Evolutionary conservation across 2,329 filamentous ascomycete species (phyloP), one percentile per base, ranked within the genome.

Genomic region (Phyllosticta paracitricarpa): DNA sequence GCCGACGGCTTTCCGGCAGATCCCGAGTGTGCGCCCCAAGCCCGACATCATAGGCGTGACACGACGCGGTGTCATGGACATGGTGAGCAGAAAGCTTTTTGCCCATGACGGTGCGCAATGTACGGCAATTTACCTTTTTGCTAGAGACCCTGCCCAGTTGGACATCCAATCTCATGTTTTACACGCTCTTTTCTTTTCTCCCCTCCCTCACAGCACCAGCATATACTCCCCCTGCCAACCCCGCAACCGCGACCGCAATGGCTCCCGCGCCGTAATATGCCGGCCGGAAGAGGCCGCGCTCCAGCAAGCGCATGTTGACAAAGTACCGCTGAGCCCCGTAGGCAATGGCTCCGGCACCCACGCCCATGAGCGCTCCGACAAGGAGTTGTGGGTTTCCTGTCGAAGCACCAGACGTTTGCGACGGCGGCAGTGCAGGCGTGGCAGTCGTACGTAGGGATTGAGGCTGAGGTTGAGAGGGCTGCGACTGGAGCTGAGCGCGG

Each of bases 271-370:
- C 66, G 59, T 71, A 72, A 35, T 61, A 63, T 12, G 63, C 63
- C 22, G 72, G 73, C 59, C 68, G 68, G 60, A 80, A 81, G 26
- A 76, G 63, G 4, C 79, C 79, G 56, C 71, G 68, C 70, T 79
- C 72, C 30, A 80, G 66, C 54, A 72, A 64, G 48, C 70, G 69
- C 69, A 81, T 66, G 17, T 73, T 76, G 22, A 71, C 70, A 65
- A 81, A 81, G 65, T 81, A 81, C 35, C 79, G 71, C 57, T 69
- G 67, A 9, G 77, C 79, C 9, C 78, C 79, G 67, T 81, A 80
- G 17, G 73, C 71, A 24, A 82, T 75, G 58, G 75, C 78, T 0
- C 78, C 73, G 9, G 72, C 75, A 6, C 79, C 79, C 22, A 76
- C 74, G 2, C 70, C 77, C 35, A 81, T 74, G 53, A 81, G 69